Base-by-base conservation (phyloP, 805 yeast genomes). In the Kuraishia capsulata region DNA sequence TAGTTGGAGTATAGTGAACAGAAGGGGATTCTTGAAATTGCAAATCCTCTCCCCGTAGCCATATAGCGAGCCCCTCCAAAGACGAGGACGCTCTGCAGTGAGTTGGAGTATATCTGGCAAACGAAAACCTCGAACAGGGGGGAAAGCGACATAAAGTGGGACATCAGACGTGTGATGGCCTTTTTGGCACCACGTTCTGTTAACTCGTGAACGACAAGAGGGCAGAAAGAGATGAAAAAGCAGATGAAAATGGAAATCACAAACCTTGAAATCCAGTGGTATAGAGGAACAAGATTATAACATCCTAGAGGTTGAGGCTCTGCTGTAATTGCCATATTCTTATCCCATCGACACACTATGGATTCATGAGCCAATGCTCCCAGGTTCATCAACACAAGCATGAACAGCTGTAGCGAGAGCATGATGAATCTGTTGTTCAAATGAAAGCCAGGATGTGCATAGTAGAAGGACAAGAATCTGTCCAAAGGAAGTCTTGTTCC, bases 381-480 rank as follows among this genome's bases (percentile, higher is more conserved):
- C 46, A 90, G 62, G 56, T 84, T 86, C 21, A 87, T 67, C 51
- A 87, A 60, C 4, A 86, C 77, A 41, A 89, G 52, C 80, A 89
- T 81, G 58, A 90, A 89, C 51, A 87, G 56, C 51, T 86, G 92
- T n/a, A 88, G 78, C 0, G 97, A 87, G 28, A 87, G 57, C 49
- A 87, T 79, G 44, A 90, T 90, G 51, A 89, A 85, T 47, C 89
- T 66, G 55, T 90, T 90, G 57, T 90, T 90, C 49, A 90, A 65
- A 59, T 90, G 97, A 64, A 90, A 90, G 4, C 97, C 97, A 9
- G 96, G 90, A 57, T 90, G 97, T 0, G 97, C 97, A 61, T 90
- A 90, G 59, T 85, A 90, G 60, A 90, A 90, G 0, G 97, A 86
- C 38, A 90, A 61, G 62, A 90, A 89, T 36, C 96, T 62, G 56